phyloP scores from a whole-genome alignment of 805 yeast species.

The Candida awuae region DNA sequence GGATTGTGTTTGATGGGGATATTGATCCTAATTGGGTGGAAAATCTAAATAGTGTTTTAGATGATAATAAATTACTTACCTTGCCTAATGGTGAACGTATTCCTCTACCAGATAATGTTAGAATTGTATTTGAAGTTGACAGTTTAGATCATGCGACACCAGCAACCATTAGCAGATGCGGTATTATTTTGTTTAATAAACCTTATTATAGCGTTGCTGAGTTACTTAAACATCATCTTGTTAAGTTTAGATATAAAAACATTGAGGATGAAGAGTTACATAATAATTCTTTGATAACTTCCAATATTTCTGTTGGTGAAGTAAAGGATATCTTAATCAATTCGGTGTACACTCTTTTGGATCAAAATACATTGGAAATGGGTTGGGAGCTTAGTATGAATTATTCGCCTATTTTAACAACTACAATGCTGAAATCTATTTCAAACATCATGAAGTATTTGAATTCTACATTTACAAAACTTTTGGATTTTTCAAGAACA shows the following conservation, averaged over 20 bases:
- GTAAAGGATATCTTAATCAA: conserved; percentile 3
- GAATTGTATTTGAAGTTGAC: conserved; percentile 72
- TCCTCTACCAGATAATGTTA: conserved; percentile 52
- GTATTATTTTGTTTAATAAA: conserved; percentile 68
- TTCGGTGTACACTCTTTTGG: conserved; percentile 7
- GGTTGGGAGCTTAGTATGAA: too few relatives aligned
- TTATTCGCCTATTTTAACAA: too few relatives aligned
- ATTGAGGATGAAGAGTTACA: conserved; percentile 12
- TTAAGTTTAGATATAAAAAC: conserved; percentile 11
- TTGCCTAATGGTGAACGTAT: conserved; percentile 87
- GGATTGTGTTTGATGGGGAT: conserved; percentile 89
- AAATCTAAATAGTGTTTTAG: conserved; percentile 80
- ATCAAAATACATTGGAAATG: conserved; percentile 16
- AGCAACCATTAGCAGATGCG: conserved; percentile 91
- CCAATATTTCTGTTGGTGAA: conserved; percentile 2
- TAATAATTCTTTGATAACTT: conserved; percentile 2
- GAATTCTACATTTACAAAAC: conserved; percentile 27
- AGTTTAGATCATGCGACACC: conserved; percentile 63
- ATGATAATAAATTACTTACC: conserved; percentile 75
- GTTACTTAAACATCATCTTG: conserved; percentile 10
- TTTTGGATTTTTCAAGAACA: conserved; percentile 19
- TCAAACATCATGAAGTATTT: conserved; percentile 16
- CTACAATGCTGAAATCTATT: too few relatives aligned
- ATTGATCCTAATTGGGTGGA: conserved; percentile 94
- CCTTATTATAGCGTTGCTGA: conserved; percentile 9